phyloP scores from a whole-genome alignment of 208 protist species.

The Endotrypanum monterogeii region DNA sequence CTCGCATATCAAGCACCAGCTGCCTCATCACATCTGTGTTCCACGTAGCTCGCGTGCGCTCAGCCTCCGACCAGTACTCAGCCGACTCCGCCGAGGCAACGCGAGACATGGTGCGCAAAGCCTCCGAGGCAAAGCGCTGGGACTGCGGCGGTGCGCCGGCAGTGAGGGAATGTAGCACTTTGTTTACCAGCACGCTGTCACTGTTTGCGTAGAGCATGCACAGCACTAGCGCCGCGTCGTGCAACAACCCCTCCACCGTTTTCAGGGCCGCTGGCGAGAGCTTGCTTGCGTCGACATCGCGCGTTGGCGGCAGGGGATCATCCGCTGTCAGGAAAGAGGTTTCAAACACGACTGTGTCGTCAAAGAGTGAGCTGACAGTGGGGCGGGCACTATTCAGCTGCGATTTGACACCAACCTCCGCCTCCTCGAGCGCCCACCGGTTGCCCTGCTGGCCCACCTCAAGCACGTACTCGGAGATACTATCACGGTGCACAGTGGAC shows the following conservation, averaged over 20 bases:
- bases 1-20: slow-evolving; percentile 78
- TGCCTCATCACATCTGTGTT: slow-evolving; percentile 85
- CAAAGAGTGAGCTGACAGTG: slow-evolving; percentile 79
- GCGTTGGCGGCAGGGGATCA: slow-evolving; percentile 40
- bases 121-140: slow-evolving; percentile 73
- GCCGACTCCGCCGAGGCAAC: slow-evolving; percentile 65
- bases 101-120: slow-evolving; percentile 79
- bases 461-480: slow-evolving; percentile 57
- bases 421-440: slow-evolving; percentile 70
- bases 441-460: slow-evolving; percentile 40
- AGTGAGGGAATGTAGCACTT: slow-evolving; percentile 49
- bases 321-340: slow-evolving; percentile 52
- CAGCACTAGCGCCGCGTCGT: slow-evolving; percentile 83
- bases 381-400: slow-evolving; percentile 73
- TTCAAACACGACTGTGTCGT: slow-evolving; percentile 70
- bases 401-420: slow-evolving; percentile 78
- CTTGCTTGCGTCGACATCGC: slow-evolving; percentile 25
- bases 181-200: slow-evolving; percentile 62
- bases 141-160: slow-evolving; percentile 53
- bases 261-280: slow-evolving; percentile 28
- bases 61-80: slow-evolving; percentile 69
- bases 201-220: slow-evolving; percentile 68
- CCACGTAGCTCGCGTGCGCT: slow-evolving; percentile 68
- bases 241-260: slow-evolving; percentile 66
- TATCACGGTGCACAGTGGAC: slow-evolving; percentile 23